phyloP scores from a whole-genome alignment of 495 filamentous ascomycete genomes.

The Trichoderma erinaceum region DNA sequence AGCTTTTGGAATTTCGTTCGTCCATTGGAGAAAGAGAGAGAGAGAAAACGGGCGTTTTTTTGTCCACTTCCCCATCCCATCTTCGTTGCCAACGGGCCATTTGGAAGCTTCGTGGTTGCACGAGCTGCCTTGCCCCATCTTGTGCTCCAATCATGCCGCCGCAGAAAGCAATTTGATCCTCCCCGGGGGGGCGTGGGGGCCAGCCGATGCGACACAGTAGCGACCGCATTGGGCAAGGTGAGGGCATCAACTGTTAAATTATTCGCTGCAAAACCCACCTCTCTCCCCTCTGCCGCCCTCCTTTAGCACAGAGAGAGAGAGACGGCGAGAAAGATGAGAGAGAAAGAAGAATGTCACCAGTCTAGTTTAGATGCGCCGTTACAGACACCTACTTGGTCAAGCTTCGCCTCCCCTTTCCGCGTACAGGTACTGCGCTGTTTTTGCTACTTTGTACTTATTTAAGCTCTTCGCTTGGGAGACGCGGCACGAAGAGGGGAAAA shows the following conservation, averaged over 20 bases:
- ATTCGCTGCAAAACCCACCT: neutral
- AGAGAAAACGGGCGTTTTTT: neutral
- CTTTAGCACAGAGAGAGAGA: neutral
- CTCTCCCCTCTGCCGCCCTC: neutral
- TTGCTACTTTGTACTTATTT: neutral
- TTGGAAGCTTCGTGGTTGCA: neutral
- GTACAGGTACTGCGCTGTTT: neutral
- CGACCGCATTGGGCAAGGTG: constrained; percentile 7
- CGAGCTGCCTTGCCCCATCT: neutral
- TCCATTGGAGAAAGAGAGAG: neutral
- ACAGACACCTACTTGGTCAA: neutral
- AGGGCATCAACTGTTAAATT: neutral
- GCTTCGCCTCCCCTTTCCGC: neutral
- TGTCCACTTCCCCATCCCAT: neutral
- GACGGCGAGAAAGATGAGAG: neutral
- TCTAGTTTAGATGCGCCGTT: neutral
- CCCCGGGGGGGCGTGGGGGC: constrained; percentile 10
- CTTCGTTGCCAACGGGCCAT: neutral
- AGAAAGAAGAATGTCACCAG: neutral
- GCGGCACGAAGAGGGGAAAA: neutral
- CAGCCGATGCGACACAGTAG: constrained; percentile 4
- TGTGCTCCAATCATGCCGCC: neutral
- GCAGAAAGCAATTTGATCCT: neutral
- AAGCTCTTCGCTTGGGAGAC: neutral
- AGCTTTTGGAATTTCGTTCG: too few species aligned